Percentiles rank a stretch among this genome's conserved stretches.
phyloP scores from a whole-genome alignment of 1,139 yeast species.

The Candida buenavistaensis region DNA sequence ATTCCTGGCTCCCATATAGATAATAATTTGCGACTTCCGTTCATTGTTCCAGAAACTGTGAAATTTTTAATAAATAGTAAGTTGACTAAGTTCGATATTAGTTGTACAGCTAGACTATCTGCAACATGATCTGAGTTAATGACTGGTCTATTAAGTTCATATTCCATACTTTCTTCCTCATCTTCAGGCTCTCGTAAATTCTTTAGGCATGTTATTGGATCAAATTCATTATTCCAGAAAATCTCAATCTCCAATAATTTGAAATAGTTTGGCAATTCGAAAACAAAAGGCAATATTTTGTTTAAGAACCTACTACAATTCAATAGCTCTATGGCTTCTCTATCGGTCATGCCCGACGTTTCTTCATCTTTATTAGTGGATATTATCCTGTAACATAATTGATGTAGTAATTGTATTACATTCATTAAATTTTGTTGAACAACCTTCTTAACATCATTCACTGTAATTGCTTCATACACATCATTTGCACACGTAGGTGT shows the following conservation, averaged over 20 bases:
- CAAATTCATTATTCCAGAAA: conserved; percentile 26
- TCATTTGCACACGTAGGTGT: conserved; percentile 43
- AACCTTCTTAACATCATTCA: conserved; percentile 58
- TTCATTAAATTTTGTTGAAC: conserved; percentile 59
- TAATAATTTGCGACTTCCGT: conserved; percentile 10
- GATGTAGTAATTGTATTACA: conserved; percentile 52
- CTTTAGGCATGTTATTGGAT: conserved; percentile 10
- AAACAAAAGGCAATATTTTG: conserved; percentile 65
- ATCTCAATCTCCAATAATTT: conserved; percentile 39
- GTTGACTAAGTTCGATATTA: conserved; percentile 48
- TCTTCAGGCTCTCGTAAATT: background rate
- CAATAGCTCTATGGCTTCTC: conserved; percentile 28
- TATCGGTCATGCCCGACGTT: conserved; percentile 5
- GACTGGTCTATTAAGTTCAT: background rate
- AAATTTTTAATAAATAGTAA: conserved; percentile 63
- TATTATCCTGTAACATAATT: conserved; percentile 36
- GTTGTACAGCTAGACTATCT: conserved; percentile 49
- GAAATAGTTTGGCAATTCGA: conserved; percentile 45
- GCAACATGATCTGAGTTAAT: conserved; percentile 5
- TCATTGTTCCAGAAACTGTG: conserved; percentile 30
- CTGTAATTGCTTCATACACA: conserved; percentile 54
- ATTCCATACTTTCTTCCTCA: conserved; percentile 10
- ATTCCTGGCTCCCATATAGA: conserved; percentile 78
- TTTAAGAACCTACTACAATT: conserved; percentile 70
- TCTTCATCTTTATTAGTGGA: conserved; percentile 11